Conservation (phyloP, 371 early-diverging fungal genomes). For the Chytridiales sp. region DNA sequence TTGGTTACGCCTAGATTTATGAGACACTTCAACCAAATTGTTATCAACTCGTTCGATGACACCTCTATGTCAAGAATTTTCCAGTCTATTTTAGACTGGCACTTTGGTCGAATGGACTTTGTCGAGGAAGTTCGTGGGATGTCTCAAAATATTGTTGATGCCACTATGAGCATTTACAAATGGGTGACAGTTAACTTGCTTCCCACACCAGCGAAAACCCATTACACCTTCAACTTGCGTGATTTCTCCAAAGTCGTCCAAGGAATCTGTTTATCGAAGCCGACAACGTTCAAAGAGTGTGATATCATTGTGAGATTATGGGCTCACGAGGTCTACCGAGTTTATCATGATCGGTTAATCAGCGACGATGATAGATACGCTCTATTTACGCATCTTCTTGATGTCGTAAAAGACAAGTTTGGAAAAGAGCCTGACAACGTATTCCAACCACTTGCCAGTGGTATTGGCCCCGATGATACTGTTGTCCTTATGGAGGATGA, state of each 20-base stretch:
- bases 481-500: constrained; percentile 47
- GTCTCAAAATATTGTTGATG: constrained; percentile 39
- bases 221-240: constrained; percentile 61
- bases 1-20: constrained; percentile 54
- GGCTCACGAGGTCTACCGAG: constrained; percentile 56
- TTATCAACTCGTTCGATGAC: constrained; percentile 57
- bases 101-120: constrained; percentile 53
- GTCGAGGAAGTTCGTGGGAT: constrained; percentile 41
- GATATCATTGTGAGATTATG: constrained; percentile 48
- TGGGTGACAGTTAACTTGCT: constrained; percentile 52
- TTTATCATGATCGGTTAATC: constrained; percentile 55
- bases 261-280: constrained; percentile 49
- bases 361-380: constrained; percentile 51
- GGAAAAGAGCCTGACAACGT: constrained; percentile 43
- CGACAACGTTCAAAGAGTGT: constrained; percentile 28
- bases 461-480: constrained; percentile 35
- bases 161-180: constrained; percentile 47
- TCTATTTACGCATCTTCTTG: constrained; percentile 40
- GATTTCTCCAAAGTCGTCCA: constrained; percentile 57
- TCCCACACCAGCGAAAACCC: constrained; percentile 61
- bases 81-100: constrained; percentile 54
- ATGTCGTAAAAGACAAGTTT: constrained; percentile 42
- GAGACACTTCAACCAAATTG: constrained; percentile 60
- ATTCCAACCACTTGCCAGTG: constrained; percentile 44
- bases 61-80: constrained; percentile 53